phyloP scores from a whole-genome alignment of 2,329 filamentous ascomycete species.

The Nemania diffusa region DNA sequence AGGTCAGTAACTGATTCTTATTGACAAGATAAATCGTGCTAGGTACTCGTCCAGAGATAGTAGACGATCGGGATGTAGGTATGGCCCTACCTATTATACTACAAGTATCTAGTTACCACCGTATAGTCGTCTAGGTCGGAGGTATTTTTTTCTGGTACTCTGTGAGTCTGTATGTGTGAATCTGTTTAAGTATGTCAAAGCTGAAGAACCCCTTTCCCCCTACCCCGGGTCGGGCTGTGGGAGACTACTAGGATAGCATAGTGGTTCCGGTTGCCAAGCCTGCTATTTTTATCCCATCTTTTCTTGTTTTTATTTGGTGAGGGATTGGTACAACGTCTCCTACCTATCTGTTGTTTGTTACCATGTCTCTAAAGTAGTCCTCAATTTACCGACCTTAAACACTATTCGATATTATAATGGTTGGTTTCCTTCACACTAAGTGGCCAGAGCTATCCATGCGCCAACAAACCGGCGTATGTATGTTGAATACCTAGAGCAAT shows the following conservation, averaged over 20 bases:
- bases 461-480: not conserved
- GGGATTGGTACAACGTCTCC: not conserved
- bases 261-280: not conserved
- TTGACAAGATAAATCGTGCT: no score
- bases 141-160: no score
- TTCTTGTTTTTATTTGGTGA: not conserved
- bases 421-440: not conserved
- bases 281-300: slow-evolving; percentile 30
- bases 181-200: slow-evolving; percentile 3
- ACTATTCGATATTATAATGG: no score
- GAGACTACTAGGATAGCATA: not conserved
- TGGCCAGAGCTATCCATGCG: not conserved
- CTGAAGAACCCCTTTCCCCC: slow-evolving; percentile 17
- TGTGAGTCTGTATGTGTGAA: no score
- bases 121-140: no score
- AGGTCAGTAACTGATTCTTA: not conserved
- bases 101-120: no score
- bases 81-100: no score
- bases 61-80: no score
- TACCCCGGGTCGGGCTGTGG: slow-evolving; percentile 5
- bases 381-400: no score
- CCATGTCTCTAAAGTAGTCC: no score
- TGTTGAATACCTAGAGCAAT: not conserved
- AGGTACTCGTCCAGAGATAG: no score
- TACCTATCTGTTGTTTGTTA: not conserved